phyloP scores from a whole-genome alignment of 169 alveolate genomes.

The Plasmodium berghei region DNA sequence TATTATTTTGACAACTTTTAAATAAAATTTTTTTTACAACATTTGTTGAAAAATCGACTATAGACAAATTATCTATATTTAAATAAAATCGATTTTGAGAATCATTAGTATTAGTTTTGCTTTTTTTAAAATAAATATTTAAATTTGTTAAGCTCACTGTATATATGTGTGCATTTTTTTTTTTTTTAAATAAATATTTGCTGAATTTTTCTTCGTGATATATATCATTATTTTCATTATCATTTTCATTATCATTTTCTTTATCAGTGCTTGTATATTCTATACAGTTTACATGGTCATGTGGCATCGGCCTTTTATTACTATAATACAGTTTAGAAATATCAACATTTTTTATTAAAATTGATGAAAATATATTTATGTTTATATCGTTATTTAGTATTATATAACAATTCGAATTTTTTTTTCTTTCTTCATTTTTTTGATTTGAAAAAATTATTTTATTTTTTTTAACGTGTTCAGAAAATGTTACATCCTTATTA shows the following conservation, averaged over 20 bases:
- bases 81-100: neutral
- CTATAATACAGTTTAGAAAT: neutral
- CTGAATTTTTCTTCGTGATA: neutral
- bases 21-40: constrained; percentile 22
- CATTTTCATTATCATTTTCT: neutral
- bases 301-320: too few species aligned
- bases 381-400: constrained; percentile 14
- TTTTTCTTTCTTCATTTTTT: neutral
- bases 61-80: neutral
- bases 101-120: neutral
- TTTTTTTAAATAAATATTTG: constrained; percentile 7
- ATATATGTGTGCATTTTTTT: constrained; percentile 48
- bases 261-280: too few species aligned
- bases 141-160: constrained; percentile 6
- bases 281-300: too few species aligned
- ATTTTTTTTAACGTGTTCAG: too few species aligned
- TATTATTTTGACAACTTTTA: neutral
- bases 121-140: neutral
- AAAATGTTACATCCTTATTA: too few species aligned
- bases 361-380: constrained; percentile 16
- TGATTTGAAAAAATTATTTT: too few species aligned
- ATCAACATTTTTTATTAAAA: constrained; percentile 2
- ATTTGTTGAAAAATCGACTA: constrained; percentile 14
- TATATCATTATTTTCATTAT: neutral
- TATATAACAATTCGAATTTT: neutral